Evolutionary conservation across 1,284 basidiomycete species (phyloP).

Genomic region (Fistulinella cinereoalba): DNA sequence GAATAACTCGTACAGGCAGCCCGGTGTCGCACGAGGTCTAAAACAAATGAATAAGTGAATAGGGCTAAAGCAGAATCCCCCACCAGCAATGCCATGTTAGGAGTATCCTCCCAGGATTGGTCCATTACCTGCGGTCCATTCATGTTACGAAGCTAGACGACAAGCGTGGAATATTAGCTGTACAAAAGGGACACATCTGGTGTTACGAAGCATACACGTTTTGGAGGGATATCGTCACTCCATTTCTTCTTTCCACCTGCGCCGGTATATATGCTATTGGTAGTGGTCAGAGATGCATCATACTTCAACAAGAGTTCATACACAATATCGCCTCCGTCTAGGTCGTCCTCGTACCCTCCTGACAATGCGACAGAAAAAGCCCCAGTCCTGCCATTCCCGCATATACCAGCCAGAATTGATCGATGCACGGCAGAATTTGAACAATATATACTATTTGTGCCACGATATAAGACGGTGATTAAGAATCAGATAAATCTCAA

Average conservation of each 20-base stretch:
- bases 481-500: too few relatives aligned
- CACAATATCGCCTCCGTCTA: constrained; percentile 29
- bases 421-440: constrained; percentile 20
- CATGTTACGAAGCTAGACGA: constrained; percentile 13
- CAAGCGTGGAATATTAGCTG: background rate
- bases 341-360: constrained; percentile 20
- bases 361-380: constrained; percentile 24
- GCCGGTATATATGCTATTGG: constrained; percentile 29
- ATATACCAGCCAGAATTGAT: constrained; percentile 15
- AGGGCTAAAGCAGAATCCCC: background rate
- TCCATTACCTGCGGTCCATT: constrained; percentile 24
- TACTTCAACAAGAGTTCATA: constrained; percentile 6
- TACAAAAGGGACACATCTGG: background rate
- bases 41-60: background rate
- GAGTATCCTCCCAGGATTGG: constrained; percentile 21
- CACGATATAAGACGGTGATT: too few relatives aligned
- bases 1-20: constrained; percentile 25
- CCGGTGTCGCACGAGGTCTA: constrained; percentile 23
- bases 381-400: constrained; percentile 11
- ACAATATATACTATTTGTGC: too few relatives aligned
- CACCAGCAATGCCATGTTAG: constrained; percentile 23
- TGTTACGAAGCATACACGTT: constrained; percentile 14
- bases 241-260: constrained; percentile 17
- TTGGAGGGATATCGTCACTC: constrained; percentile 8
- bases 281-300: constrained; percentile 3